Conservation (phyloP, 768 basidiomycete genomes). For the Leccinum disarticulatum region DNA sequence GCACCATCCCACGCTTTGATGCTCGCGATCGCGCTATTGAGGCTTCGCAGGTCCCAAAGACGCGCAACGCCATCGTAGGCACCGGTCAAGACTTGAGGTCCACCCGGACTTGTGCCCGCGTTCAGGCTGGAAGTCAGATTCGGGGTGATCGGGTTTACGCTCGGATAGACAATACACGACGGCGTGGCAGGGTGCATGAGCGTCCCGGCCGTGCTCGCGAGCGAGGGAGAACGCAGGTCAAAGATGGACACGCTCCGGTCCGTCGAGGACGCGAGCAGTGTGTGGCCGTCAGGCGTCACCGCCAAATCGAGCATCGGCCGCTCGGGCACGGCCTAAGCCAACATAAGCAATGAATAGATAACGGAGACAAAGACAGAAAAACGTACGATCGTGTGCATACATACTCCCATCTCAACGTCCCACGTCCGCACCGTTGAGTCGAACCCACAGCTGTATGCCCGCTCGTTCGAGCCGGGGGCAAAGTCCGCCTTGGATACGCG, state of each 20-base stretch:
- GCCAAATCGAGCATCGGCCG: constrained; percentile 73
- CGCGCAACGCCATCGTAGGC: constrained; percentile 77
- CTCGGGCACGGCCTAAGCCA: constrained; percentile 58
- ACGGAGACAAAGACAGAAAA: not conserved
- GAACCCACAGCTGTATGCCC: constrained; percentile 78
- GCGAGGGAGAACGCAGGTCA: constrained; percentile 54
- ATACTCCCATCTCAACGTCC: constrained; percentile 81
- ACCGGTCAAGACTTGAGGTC: constrained; percentile 64
- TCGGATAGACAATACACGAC: constrained; percentile 49
- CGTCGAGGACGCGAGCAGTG: constrained; percentile 62
- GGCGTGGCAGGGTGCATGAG: constrained; percentile 67
- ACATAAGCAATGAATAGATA: not conserved
- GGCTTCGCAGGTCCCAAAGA: constrained; percentile 77
- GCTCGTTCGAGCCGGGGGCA: constrained; percentile 33
- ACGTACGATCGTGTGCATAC: constrained; percentile 62
- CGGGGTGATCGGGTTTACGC: not conserved
- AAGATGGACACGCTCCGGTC: constrained; percentile 74
- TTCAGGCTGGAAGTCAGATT: constrained; percentile 1
- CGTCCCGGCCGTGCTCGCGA: constrained; percentile 38
- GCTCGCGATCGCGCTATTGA: constrained; percentile 59
- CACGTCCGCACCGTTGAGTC: constrained; percentile 89
- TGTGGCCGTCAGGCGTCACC: constrained; percentile 42
- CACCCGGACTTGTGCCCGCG: not conserved
- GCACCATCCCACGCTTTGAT: constrained; percentile 59
- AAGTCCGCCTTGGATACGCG: constrained; percentile 77